Evolutionary conservation across 768 basidiomycete genomes (phyloP).

Genomic region (Ephemerocybe angulata): DNA sequence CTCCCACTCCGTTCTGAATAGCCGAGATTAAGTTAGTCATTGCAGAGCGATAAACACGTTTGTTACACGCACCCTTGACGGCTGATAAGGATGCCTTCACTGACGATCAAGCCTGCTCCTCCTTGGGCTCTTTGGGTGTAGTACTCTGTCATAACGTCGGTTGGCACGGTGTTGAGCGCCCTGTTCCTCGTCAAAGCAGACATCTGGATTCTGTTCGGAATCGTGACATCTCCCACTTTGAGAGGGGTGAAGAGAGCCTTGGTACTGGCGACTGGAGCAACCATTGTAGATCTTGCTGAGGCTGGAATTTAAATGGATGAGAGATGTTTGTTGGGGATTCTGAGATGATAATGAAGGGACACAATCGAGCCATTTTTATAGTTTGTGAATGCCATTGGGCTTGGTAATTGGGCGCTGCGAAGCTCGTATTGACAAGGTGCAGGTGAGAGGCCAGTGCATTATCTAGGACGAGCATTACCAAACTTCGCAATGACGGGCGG

Average conservation of each 20-base stretch:
- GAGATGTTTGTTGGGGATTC: too few relatives aligned
- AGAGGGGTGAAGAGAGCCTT: conserved; percentile 29
- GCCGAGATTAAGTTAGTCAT: not conserved
- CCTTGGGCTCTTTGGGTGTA: conserved; percentile 37
- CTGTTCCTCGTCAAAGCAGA: conserved; percentile 40
- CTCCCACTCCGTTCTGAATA: conserved; percentile 38
- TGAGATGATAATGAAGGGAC: too few relatives aligned
- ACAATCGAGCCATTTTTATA: too few relatives aligned
- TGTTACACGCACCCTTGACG: conserved; percentile 35
- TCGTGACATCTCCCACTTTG: conserved; percentile 30
- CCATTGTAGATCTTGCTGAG: too few relatives aligned
- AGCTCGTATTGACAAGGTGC: too few relatives aligned
- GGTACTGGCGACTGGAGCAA: too few relatives aligned
- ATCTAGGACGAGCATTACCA: too few relatives aligned
- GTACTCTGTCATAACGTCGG: conserved; percentile 35
- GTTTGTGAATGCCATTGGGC: too few relatives aligned
- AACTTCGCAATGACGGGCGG: too few relatives aligned
- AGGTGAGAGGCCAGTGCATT: too few relatives aligned
- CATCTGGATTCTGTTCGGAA: conserved; percentile 39
- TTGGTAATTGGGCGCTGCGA: too few relatives aligned
- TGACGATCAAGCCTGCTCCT: conserved; percentile 37
- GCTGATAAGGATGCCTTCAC: conserved; percentile 37
- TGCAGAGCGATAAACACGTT: not conserved
- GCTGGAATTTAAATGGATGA: too few relatives aligned
- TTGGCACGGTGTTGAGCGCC: conserved; percentile 35